Percentiles rank a stretch among this genome's conserved stretches.
Evolutionary conservation across 1,284 basidiomycete genomes (phyloP).

Genomic region (Lentinus polychrous): DNA sequence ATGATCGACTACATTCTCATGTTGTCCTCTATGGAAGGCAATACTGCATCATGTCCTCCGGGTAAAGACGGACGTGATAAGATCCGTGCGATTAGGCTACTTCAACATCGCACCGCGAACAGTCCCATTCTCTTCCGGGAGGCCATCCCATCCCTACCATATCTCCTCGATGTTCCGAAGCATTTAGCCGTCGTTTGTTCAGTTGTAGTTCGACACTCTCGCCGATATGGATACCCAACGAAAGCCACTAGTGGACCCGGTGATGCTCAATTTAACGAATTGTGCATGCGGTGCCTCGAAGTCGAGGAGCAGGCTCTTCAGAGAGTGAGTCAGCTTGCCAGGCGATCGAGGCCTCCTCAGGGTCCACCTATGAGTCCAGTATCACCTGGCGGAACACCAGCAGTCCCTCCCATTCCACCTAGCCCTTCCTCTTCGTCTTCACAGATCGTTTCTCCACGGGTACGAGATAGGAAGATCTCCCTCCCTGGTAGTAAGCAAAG

Average conservation of each 20-base stretch:
- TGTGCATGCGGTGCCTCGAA: constrained; percentile 49
- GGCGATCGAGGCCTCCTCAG: constrained; percentile 9
- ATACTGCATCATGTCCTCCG: constrained; percentile 18
- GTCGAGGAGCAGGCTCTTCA: constrained; percentile 65
- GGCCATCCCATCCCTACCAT: constrained; percentile 60
- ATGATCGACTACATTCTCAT: constrained; percentile 73
- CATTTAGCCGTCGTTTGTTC: constrained; percentile 69
- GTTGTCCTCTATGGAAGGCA: constrained; percentile 48
- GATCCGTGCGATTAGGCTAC: constrained; percentile 44
- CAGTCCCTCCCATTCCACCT: background rate
- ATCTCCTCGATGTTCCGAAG: constrained; percentile 63
- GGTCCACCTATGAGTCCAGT: background rate
- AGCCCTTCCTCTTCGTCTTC: constrained; percentile 1
- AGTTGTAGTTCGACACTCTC: constrained; percentile 55
- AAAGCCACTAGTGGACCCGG: constrained; percentile 17
- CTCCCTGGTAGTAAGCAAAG: constrained; percentile 5
- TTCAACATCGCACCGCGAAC: constrained; percentile 44
- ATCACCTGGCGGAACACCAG: background rate
- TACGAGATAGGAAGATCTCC: constrained; percentile 6
- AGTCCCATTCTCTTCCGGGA: constrained; percentile 59
- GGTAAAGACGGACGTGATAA: constrained; percentile 42
- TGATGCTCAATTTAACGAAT: constrained; percentile 20
- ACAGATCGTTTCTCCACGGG: background rate
- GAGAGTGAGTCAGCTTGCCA: constrained; percentile 52
- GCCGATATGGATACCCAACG: constrained; percentile 14